A percentile compares a stretch with the other conserved stretches of the same genome.
These are phyloP conservation scores for Xylaria sp. DNA, from an alignment of 2,329 filamentous ascomycete genomes.

Conservation along the genomic window DNA sequence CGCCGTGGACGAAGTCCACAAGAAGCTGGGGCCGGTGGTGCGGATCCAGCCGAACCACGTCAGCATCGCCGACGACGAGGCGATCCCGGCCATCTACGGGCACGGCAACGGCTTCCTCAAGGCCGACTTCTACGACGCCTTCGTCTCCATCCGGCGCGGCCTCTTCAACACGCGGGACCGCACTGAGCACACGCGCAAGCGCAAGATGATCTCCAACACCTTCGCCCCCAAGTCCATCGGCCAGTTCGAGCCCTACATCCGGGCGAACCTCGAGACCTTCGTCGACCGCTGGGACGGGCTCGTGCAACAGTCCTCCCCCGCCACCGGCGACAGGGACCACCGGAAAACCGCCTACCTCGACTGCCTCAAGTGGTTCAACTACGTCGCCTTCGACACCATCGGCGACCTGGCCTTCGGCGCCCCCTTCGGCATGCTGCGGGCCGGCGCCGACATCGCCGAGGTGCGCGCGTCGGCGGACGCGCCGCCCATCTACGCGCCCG, in stretches of 20 bases:
- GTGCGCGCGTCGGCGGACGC: slow-evolving; percentile 64
- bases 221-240: slow-evolving; percentile 80
- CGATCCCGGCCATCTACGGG: slow-evolving; percentile 77
- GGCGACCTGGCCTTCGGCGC: slow-evolving; percentile 69
- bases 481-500: slow-evolving; percentile 70
- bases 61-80: slow-evolving; percentile 77
- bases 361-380: slow-evolving; percentile 80
- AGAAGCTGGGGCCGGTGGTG: slow-evolving; percentile 77
- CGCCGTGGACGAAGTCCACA: slow-evolving; percentile 71
- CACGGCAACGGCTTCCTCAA: slow-evolving; percentile 78
- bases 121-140: slow-evolving; percentile 86
- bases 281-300: slow-evolving; percentile 73
- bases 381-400: slow-evolving; percentile 59
- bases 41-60: slow-evolving; percentile 84
- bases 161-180: slow-evolving; percentile 89
- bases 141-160: slow-evolving; percentile 82
- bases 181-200: slow-evolving; percentile 81
- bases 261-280: slow-evolving; percentile 75
- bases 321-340: slow-evolving; percentile 50
- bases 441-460: slow-evolving; percentile 76
- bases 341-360: slow-evolving; percentile 71
- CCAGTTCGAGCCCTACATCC: slow-evolving; percentile 89
- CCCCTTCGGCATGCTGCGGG: slow-evolving; percentile 81
- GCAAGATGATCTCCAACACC: slow-evolving; percentile 85
- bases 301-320: slow-evolving; percentile 46